Evolutionary conservation across 176 grass and related monocot genomes (phyloP), one percentile per base, ranked within the genome.

Genomic region (Leersia perrieri): DNA sequence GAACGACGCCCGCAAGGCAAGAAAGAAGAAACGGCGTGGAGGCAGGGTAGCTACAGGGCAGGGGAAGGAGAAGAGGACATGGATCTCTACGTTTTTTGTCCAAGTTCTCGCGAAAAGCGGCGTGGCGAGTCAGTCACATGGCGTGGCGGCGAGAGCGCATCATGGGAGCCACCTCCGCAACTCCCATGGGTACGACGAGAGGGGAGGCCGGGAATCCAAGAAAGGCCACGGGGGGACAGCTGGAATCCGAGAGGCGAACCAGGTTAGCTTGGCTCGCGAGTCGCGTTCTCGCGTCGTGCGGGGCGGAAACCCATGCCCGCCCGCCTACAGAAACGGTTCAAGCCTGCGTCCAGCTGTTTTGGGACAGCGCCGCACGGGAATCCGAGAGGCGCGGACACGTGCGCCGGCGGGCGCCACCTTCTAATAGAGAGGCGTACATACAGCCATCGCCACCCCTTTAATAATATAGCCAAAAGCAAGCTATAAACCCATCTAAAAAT

Each of bases 91-190:
- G 55, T 62, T 23, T 18, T 73, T 18, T 53, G 18, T 28, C 28
- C n/a, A n/a, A n/a, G n/a, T n/a, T 64, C 51, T 84, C 73, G 29
- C n/a, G 22, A 84, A 84, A 77, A 84, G 73, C 73, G 65, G n/a
- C 31, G 32, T 16, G 64, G 18, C 10, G 44, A 26, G 82, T 53
- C 66, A 26, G 82, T 53, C 66, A 71, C 74, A 78, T 85, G 82
- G 67, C 67, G 6, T 25, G 23, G 83, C 70, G 83, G 74, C 74
- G 53, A 63, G 83, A 49, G 83, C 74, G 66, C 83, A 85, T 78
- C 66, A 85, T 85, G 83, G 74, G 66, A 76, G 72, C 66, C 74
- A 70, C 74, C 83, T 78, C 65, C 74, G 83, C 83, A 68, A 70
- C 45, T 65, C 74, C 74, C 83, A 47, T 42, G 53, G 38, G 74